These are phyloP conservation scores for Thielaviopsis musarum DNA, from an alignment of 2,329 filamentous ascomycete genomes.

Conservation along the genomic window DNA sequence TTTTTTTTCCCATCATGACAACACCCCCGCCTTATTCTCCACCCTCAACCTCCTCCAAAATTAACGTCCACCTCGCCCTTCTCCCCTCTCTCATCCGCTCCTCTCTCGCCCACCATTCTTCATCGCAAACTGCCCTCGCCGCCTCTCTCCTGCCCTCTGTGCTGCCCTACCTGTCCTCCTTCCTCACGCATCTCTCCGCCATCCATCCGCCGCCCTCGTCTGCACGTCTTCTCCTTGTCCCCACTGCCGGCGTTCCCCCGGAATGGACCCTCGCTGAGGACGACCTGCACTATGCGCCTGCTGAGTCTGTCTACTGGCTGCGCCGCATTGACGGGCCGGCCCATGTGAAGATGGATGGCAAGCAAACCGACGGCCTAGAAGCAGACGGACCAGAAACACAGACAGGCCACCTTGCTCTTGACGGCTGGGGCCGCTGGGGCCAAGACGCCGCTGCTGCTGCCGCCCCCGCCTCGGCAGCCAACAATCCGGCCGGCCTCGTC, in stretches of 20 bases:
- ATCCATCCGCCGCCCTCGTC: constrained; percentile 19
- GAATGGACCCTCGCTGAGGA: constrained; percentile 20
- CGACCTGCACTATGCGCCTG: not conserved
- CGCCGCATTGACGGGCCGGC: not conserved
- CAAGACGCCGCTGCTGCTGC: too few species aligned
- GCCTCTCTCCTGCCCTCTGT: constrained; percentile 23
- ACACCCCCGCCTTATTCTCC: not conserved
- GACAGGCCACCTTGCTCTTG: too few species aligned
- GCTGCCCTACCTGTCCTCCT: constrained; percentile 24
- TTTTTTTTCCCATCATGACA: not conserved
- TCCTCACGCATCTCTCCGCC: constrained; percentile 24
- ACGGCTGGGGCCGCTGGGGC: too few species aligned
- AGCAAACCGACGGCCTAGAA: too few species aligned
- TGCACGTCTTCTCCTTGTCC: constrained; percentile 30
- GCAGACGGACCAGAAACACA: too few species aligned
- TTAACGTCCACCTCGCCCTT: constrained; percentile 20
- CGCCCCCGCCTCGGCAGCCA: too few species aligned
- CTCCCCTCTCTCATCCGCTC: constrained; percentile 23
- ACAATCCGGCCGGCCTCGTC: too few species aligned
- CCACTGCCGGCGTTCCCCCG: constrained; percentile 22
- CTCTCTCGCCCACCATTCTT: constrained; percentile 19
- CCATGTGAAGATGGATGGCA: too few species aligned
- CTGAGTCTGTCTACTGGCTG: not conserved
- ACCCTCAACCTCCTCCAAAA: constrained; percentile 14
- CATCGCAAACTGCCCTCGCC: constrained; percentile 23